phyloP scores from a whole-genome alignment of 2,329 filamentous ascomycete species.

The Epichloe baconii region DNA sequence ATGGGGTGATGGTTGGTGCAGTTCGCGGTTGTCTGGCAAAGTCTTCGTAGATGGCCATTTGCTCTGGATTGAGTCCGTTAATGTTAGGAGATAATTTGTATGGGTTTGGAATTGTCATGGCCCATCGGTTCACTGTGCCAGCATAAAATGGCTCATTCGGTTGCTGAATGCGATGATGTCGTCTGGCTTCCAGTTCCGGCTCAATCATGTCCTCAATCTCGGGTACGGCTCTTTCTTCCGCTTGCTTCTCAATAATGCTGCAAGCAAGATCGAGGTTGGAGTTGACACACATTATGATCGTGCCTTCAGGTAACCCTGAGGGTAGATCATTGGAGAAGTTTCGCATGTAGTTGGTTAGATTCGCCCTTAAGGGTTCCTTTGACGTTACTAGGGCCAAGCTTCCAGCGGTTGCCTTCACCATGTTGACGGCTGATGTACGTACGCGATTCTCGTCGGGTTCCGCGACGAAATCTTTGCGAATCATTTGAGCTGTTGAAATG shows the following conservation, averaged over 20 bases:
- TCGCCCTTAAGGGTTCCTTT: constrained; percentile 90
- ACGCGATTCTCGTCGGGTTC: constrained; percentile 83
- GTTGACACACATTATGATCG: constrained; percentile 97
- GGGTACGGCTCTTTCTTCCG: constrained; percentile 80
- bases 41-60: constrained; percentile 92
- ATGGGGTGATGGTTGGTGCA: constrained; percentile 37
- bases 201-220: constrained; percentile 95
- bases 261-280: constrained; percentile 92
- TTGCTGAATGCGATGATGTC: constrained; percentile 59
- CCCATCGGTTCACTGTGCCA: constrained; percentile 73
- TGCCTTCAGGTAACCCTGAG: constrained; percentile 79
- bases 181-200: constrained; percentile 61
- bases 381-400: constrained; percentile 94
- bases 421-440: constrained; percentile 74
- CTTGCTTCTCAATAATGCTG: constrained; percentile 86
- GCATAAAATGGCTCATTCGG: constrained; percentile 80
- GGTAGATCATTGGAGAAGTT: constrained; percentile 54
- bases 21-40: constrained; percentile 77
- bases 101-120: constrained; percentile 83
- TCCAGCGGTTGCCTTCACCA: constrained; percentile 89
- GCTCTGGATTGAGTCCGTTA: constrained; percentile 71
- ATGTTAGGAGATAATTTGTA: constrained; percentile 67
- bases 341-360: constrained; percentile 94
- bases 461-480: constrained; percentile 91
- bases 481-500: constrained; percentile 89